Evolutionary conservation across 495 filamentous ascomycete genomes (phyloP).

Genomic region (Daldinia childiae): DNA sequence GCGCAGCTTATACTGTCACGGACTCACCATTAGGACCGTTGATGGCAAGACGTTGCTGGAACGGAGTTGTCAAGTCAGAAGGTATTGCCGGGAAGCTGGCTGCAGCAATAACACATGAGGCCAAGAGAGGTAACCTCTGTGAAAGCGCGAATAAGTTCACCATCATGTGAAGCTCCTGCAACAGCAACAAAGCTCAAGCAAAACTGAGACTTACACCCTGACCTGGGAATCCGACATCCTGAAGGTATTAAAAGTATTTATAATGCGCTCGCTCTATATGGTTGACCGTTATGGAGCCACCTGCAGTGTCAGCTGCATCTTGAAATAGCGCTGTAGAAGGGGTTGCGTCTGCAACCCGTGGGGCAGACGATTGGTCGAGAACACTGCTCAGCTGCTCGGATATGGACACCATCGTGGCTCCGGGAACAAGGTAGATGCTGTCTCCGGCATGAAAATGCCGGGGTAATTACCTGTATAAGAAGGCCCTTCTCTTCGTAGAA

Average conservation of each 20-base stretch:
- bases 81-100: constrained; percentile 64
- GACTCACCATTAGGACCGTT: constrained; percentile 63
- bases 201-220: constrained; percentile 17
- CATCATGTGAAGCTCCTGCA: constrained; percentile 14
- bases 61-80: constrained; percentile 63
- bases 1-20: not conserved
- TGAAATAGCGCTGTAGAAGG: constrained; percentile 16
- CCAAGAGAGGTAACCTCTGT: constrained; percentile 56
- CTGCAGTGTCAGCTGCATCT: constrained; percentile 27
- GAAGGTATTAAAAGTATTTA: constrained; percentile 29
- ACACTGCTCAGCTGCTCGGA: not conserved
- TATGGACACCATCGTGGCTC: not conserved
- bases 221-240: constrained; percentile 11
- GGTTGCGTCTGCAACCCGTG: constrained; percentile 30
- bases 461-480: constrained; percentile 29
- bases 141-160: constrained; percentile 22
- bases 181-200: constrained; percentile 8
- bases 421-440: constrained; percentile 14
- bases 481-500: constrained; percentile 13
- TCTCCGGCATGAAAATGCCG: constrained; percentile 17
- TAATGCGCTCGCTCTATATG: constrained; percentile 27
- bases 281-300: constrained; percentile 24
- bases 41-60: constrained; percentile 67
- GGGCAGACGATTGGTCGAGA: constrained; percentile 38
- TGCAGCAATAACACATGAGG: constrained; percentile 50